A percentile compares a stretch with the other conserved stretches of the same genome.
Evolutionary conservation across 2,329 filamentous ascomycete species (phyloP).

Genomic region (Orbilia ellipsospora): DNA sequence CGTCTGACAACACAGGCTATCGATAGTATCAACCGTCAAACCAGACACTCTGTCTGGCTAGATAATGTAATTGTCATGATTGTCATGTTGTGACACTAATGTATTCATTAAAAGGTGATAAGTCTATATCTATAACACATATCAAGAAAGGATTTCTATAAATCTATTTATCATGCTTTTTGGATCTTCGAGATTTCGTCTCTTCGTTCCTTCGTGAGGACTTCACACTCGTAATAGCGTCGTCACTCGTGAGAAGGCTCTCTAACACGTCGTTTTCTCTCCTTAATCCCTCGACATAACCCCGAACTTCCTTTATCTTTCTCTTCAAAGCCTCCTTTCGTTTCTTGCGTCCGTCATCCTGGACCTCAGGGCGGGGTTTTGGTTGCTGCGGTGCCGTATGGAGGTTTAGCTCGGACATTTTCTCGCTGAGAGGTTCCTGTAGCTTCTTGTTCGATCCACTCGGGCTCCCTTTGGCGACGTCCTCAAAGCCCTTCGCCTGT

Average conservation of each 20-base stretch:
- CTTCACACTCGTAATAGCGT: not conserved
- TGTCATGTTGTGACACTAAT: not conserved
- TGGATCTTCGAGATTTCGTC: constrained; percentile 23
- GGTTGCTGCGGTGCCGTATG: constrained; percentile 12
- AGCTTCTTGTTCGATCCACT: constrained; percentile 26
- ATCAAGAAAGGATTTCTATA: not conserved
- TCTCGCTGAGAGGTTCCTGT: constrained; percentile 8
- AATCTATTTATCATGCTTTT: constrained; percentile 3
- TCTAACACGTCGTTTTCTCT: constrained; percentile 56
- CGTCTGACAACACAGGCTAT: constrained; percentile 37
- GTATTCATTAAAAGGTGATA: not conserved
- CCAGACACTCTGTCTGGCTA: no score
- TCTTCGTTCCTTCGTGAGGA: constrained; percentile 37
- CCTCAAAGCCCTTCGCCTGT: constrained; percentile 39
- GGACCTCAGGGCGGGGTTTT: constrained; percentile 45
- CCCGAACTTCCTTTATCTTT: constrained; percentile 55
- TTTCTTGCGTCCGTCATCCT: constrained; percentile 44
- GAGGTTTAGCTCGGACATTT: constrained; percentile 9
- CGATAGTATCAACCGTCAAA: not conserved
- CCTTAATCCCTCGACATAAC: constrained; percentile 46
- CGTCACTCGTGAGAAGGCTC: constrained; percentile 39
- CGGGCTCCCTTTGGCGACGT: constrained; percentile 42
- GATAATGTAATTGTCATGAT: not conserved
- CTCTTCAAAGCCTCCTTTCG: constrained; percentile 56
- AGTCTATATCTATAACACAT: constrained; percentile 9